Base-by-base conservation (phyloP, 2,329 filamentous ascomycete genomes). In the Nannizziopsis barbatae region DNA sequence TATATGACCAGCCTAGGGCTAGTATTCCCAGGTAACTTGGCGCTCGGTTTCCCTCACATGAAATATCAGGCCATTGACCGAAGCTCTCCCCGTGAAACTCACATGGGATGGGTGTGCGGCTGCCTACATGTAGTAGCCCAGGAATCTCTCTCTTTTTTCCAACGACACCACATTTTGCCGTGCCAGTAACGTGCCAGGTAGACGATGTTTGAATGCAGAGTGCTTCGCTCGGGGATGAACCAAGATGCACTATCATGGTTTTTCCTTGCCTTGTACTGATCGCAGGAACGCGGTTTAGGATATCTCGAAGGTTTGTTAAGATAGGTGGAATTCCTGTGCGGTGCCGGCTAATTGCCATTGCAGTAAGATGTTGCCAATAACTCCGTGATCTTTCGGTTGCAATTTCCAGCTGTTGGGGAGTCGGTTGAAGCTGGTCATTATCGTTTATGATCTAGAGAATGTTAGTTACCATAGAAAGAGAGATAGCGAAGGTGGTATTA, bases 311-410 rank as follows among this genome's bases (percentile, higher is more conserved):
- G 18, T 22, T 18, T 15, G 41, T 22, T 18, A 15, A 37, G 12
- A n/a, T 11, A 37, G 12, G 35, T 5, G 35, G 35, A n/a, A 37
- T 11, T 11, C 17, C 35, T n/a, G 5, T 11, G 12, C 5, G n/a
- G 20, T 47, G 35, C 38, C 41, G 45, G 36, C 10, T 47, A 27
- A 41, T 32, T 27, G 45, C 37, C 27, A 40, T 35, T 37, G 40
- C 36, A n/a, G 45, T 22, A 32, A 47, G 45, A 38, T 22, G n/a
- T 40, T 47, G 37, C 45, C 45, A 47, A 37, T 47, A 47, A 30
- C 6, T 18, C 30, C 45, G 45, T 31, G 45, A 35, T 27, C 35
- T 27, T 12, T 39, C 36, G n/a, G 41, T 14, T 40, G 45, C 35
- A 15, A 15, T 37, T n/a, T 37, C 12, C 35, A 45, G 17, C 32